phyloP scores from a whole-genome alignment of 805 yeast species.

The Starmerella geochares region DNA sequence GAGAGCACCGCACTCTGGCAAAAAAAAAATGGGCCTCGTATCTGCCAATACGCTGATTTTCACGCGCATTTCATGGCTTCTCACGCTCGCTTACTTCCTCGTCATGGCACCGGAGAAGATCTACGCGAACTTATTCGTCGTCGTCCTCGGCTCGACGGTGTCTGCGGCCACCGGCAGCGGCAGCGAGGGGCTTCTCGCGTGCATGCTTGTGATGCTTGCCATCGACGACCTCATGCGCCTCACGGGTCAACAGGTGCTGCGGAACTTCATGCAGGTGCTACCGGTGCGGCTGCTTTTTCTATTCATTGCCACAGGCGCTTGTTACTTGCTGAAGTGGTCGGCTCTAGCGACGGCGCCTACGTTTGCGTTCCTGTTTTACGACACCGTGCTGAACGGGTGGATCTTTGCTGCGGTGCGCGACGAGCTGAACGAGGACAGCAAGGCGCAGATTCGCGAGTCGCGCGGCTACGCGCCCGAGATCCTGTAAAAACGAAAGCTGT shows the following conservation, averaged over 20 bases:
- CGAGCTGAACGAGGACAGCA: constrained; percentile 30
- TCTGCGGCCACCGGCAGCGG: constrained; percentile 23
- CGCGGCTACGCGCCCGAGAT: constrained; percentile 18
- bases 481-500: no score
- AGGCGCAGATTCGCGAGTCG: constrained; percentile 20
- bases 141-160: constrained; percentile 26
- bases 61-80: constrained; percentile 21
- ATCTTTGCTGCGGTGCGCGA: constrained; percentile 29
- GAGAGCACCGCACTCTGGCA: no score
- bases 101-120: constrained; percentile 27
- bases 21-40: constrained; percentile 11
- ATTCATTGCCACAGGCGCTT: constrained; percentile 23
- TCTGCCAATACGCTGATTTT: constrained; percentile 14
- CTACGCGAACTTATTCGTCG: constrained; percentile 25
- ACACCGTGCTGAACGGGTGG: constrained; percentile 29
- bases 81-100: constrained; percentile 28
- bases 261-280: constrained; percentile 25
- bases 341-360: constrained; percentile 28
- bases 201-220: constrained; percentile 24
- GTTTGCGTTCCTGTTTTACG: constrained; percentile 29
- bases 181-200: constrained; percentile 28
- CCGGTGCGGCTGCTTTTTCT: constrained; percentile 28
- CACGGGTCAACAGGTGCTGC: constrained; percentile 20
- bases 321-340: constrained; percentile 22
- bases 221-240: constrained; percentile 28